These are phyloP conservation scores for Pseudonitzschia delicatissima DNA, from an alignment of 108 stramenopile species.

Conservation along the genomic window DNA sequence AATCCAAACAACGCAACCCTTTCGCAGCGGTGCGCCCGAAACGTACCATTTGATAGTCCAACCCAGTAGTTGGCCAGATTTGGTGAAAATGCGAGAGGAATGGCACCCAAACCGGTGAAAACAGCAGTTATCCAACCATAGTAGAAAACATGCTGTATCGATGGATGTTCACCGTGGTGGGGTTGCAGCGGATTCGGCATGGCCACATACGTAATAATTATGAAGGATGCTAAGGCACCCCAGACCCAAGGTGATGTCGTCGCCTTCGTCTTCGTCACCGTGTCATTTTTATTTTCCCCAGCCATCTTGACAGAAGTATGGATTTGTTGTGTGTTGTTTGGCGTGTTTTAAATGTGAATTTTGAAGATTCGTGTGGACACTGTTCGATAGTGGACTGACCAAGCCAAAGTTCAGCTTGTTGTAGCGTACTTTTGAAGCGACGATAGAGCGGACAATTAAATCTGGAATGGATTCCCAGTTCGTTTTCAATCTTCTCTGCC, in stretches of 20 bases:
- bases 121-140: constrained; percentile 97
- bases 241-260: constrained; percentile 34
- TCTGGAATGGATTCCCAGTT: no score
- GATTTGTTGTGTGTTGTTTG: not conserved
- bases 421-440: no score
- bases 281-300: not conserved
- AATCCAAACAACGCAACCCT: not conserved
- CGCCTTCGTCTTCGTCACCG: constrained; percentile 6
- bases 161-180: constrained; percentile 47
- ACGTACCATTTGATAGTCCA: constrained; percentile 84
- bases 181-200: constrained; percentile 56
- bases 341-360: no score
- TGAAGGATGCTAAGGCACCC: constrained; percentile 14
- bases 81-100: constrained; percentile 82
- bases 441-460: no score
- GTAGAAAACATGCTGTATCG: constrained; percentile 88
- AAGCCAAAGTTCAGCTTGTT: no score
- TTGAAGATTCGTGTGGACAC: no score
- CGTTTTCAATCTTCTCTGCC: no score
- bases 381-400: no score
- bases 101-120: constrained; percentile 91
- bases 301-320: constrained; percentile 2
- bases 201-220: constrained; percentile 24
- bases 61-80: constrained; percentile 76
- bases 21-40: not conserved